Evolutionary conservation across 2,329 filamentous ascomycete species (phyloP), one percentile per base, ranked within the genome.

Genomic region (Fusarium subtropicale): DNA sequence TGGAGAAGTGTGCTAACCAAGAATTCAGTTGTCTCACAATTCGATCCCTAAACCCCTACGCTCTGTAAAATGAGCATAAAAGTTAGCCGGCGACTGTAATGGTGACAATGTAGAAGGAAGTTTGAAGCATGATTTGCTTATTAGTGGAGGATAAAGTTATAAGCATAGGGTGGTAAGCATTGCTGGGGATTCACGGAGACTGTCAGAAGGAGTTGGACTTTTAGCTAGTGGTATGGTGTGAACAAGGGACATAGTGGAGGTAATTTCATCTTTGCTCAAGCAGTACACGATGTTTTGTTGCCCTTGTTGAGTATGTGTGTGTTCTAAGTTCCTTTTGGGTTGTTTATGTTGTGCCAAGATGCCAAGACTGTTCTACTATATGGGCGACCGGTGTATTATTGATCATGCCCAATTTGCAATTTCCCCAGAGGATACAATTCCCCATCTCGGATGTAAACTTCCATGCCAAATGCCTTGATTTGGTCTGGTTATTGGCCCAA

Each of bases 11-110:
- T 60, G 50, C 78, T 78, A 71, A 79, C 66, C 31, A 30, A 45
- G 16, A 18, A 18, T 39, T 18, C 54, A 94, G 91, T 74, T 94
- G 92, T 84, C 81, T 94, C 80, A 94, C 92, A n/a, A 94, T 94
- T 76, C 90, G 92, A 66, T 93, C 91, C 39, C 82, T 94, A 75
- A 94, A 94, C 84, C 92, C 92, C 18, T 94, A 91, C 78, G 92
- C 92, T 56, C 80, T 89, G 74, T 88, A 79, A 79, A 65, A 53
- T 26, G 51, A 58, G 60, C 44, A 47, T 41, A 64, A 71, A 56
- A 71, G 47, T 54, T 63, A 44, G 38, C 28, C 55, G 58, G 54
- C 30, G 55, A 57, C 55, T 60, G 58, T 50, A 58, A 48, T 59
- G 42, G 36, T 33, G 52, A 53, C 44, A 61, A 61, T 58, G 54